A percentile compares a stretch with the other conserved stretches of the same genome.
phyloP scores from a whole-genome alignment of 2,329 filamentous ascomycete genomes.

The Didymosphaeria variabile region DNA sequence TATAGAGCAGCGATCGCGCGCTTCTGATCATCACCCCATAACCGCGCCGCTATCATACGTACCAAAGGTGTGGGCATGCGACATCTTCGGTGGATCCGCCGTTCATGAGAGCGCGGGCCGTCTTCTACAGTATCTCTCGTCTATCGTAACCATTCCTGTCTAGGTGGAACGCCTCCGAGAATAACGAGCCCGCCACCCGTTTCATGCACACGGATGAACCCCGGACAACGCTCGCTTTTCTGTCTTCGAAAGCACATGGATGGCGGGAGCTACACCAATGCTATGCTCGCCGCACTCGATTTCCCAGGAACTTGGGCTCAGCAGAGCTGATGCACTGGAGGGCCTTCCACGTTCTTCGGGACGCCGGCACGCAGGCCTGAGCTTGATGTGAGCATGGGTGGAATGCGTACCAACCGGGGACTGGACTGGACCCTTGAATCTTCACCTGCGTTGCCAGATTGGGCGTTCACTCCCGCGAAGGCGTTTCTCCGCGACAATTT shows the following conservation, averaged over 20 bases:
- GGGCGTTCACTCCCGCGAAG: constrained; percentile 16
- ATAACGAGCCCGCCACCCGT: constrained; percentile 16
- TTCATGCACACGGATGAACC: not conserved
- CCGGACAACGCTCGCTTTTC: constrained; percentile 14
- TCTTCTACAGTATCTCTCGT: not conserved
- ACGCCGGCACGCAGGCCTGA: constrained; percentile 7
- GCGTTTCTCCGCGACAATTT: constrained; percentile 8
- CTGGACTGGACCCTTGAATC: constrained; percentile 17
- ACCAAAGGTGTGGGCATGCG: not conserved
- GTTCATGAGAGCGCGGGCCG: not conserved
- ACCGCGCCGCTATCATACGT: constrained; percentile 1
- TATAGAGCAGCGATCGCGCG: not conserved
- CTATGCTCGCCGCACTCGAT: constrained; percentile 11
- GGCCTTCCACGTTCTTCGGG: not conserved
- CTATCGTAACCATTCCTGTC: constrained; percentile 2
- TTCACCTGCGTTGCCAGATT: constrained; percentile 18
- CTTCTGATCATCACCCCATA: not conserved
- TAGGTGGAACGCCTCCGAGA: constrained; percentile 7
- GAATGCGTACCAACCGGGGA: constrained; percentile 13
- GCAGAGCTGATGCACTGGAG: constrained; percentile 8
- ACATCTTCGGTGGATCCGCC: not conserved
- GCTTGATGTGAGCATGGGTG: constrained; percentile 24
- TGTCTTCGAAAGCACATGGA: constrained; percentile 10
- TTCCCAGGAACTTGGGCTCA: constrained; percentile 2
- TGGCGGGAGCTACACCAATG: not conserved